Conservation (phyloP, 768 basidiomycete species). For the Trichaptum fuscoviolaceum region DNA sequence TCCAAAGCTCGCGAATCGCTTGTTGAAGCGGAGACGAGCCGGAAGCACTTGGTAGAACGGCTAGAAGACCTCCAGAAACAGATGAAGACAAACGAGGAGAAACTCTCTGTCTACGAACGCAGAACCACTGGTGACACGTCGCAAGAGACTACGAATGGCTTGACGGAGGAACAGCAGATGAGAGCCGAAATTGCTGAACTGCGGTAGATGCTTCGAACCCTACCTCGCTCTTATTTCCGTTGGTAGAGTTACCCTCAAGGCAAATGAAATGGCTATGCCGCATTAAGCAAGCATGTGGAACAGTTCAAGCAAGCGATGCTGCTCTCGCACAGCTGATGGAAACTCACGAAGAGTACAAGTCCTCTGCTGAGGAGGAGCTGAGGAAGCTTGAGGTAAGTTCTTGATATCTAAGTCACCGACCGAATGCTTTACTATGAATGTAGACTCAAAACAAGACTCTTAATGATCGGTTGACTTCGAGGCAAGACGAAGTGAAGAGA, state of each 20-base stretch:
- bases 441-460: constrained; percentile 64
- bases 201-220: constrained; percentile 39
- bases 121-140: constrained; percentile 23
- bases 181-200: constrained; percentile 83
- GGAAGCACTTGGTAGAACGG: constrained; percentile 71
- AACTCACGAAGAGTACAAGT: constrained; percentile 78
- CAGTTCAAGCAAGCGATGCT: constrained; percentile 82
- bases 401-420: background rate
- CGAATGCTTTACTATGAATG: constrained; percentile 1
- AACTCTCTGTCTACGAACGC: constrained; percentile 82
- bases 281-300: constrained; percentile 68
- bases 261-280: constrained; percentile 67
- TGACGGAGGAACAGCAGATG: constrained; percentile 68
- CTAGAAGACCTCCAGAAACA: constrained; percentile 56
- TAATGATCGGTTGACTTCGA: constrained; percentile 51
- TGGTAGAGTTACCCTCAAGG: constrained; percentile 64
- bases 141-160: constrained; percentile 18
- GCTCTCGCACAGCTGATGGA: constrained; percentile 63
- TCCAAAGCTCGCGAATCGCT: constrained; percentile 66
- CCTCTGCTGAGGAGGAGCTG: constrained; percentile 64
- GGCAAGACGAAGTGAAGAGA: constrained; percentile 49
- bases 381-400: constrained; percentile 61
- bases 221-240: background rate
- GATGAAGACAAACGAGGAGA: constrained; percentile 74
- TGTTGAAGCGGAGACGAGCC: constrained; percentile 70